Evolutionary conservation across 352 stramenopile genomes (phyloP), one percentile per base, ranked within the genome.

Genomic region (Globisporangium emineosum): DNA sequence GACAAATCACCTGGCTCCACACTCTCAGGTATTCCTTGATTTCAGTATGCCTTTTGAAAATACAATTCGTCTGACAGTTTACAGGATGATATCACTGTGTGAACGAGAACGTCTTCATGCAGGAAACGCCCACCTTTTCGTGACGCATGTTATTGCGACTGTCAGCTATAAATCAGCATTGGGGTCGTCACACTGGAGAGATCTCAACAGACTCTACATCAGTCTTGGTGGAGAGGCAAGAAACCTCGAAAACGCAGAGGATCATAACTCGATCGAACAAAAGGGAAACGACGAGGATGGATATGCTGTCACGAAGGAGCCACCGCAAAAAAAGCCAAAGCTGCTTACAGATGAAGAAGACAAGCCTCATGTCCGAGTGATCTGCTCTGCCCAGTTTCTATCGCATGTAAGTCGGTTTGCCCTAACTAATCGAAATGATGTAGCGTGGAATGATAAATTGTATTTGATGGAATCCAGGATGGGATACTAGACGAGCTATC

Each of bases 1-100:
- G 81, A 21, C 76, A 90, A 69, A 71, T 70, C 32, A 47, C 68
- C 19, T 93, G 80, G 79, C 64, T 93, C 12, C 83, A 93, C 57
- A 77, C 71, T 2, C 60, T 93, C 30, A 76, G 76, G 83, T 93
- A 78, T 40, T 15, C 9, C 19, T 40, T 19, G 29, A 57, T 9
- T 21, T 43, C 19, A 29, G 0, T 19, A n/a, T n/a, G 2, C 19
- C 57, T 17, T 25, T 45, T 50, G 61, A 65, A 51, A n/a, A n/a
- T 37, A 42, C 4, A 60, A 45, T 2, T 21, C 15, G 15, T 12
- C 50, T 57, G n/a, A 57, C 17, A 19, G 40, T 13, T 52, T 35
- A 10, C 63, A 76, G 54, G 71, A 78, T 49, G 37, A 45, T 65
- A 30, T 70, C 42, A 17, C 32, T 66, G 29, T 67, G 60, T 51